Percentiles rank a stretch among this genome's conserved stretches.
Conservation (phyloP, 73 alveolate genomes). For the Paramecium sexaurelia region DNA sequence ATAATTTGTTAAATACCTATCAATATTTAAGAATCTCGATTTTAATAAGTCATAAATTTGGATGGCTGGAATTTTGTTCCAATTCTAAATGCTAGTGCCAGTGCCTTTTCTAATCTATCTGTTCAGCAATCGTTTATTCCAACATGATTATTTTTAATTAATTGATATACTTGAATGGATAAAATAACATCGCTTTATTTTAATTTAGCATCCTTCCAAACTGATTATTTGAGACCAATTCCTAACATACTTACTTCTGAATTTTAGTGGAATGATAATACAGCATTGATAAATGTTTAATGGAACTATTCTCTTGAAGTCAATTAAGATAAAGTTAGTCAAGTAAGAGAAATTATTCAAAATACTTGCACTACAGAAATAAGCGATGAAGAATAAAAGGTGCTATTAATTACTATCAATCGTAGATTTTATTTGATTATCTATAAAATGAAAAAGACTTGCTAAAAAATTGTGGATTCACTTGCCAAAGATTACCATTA, state of each 20-base stretch:
- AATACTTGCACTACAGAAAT: background rate
- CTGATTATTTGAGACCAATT: background rate
- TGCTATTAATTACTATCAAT: background rate
- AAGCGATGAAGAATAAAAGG: background rate
- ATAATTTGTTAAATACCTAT: background rate
- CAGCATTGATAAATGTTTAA: background rate
- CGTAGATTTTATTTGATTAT: background rate
- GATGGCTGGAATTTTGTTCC: slow-evolving; percentile 62
- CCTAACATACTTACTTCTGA: background rate
- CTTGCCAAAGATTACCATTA: background rate
- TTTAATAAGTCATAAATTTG: background rate
- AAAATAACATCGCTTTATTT: background rate
- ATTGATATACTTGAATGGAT: background rate
- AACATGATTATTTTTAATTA: background rate
- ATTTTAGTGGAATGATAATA: background rate
- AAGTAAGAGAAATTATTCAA: background rate
- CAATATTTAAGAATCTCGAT: background rate
- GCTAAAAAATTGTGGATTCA: background rate
- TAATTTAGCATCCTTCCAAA: background rate
- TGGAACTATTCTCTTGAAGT: background rate
- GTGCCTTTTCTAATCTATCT: slow-evolving; percentile 38
- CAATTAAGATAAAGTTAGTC: background rate
- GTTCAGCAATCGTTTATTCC: slow-evolving; percentile 30
- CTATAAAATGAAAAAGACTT: background rate
- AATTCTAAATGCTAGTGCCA: background rate